Conservation (phyloP, 805 yeast species). For the Barnettozyma sucrosica region DNA sequence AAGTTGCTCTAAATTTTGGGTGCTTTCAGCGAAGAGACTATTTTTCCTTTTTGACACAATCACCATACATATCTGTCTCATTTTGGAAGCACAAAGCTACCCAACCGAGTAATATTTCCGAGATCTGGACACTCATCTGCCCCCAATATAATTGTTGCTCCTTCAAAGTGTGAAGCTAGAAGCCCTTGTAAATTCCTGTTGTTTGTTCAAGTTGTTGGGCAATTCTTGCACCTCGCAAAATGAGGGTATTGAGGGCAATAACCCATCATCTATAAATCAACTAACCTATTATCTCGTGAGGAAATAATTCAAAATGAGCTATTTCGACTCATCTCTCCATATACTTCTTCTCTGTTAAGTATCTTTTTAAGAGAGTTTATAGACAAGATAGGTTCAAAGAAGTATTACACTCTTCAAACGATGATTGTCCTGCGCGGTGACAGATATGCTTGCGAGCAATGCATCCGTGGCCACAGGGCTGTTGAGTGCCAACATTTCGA, state of each 20-base stretch:
- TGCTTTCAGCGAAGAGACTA: not conserved
- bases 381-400: not conserved
- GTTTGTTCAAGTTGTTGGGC: not conserved
- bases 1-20: not conserved
- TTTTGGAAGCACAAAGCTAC: not conserved
- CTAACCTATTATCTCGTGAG: not conserved
- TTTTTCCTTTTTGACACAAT: not conserved
- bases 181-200: too few relatives aligned
- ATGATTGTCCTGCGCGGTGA: conserved; percentile 79
- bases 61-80: not conserved
- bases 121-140: not conserved
- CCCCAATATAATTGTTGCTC: too few relatives aligned
- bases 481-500: conserved; percentile 77
- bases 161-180: too few relatives aligned
- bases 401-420: not conserved
- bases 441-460: conserved; percentile 77
- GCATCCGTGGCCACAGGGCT: conserved; percentile 90
- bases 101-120: not conserved
- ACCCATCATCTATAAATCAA: not conserved
- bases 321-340: not conserved
- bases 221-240: not conserved
- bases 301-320: not conserved
- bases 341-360: not conserved
- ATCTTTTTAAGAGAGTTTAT: not conserved
- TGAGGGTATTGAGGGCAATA: not conserved